A percentile compares a stretch with the other conserved stretches of the same genome.
phyloP scores from a whole-genome alignment of 164 flowering plant genomes.

The Aristolochia contorta region DNA sequence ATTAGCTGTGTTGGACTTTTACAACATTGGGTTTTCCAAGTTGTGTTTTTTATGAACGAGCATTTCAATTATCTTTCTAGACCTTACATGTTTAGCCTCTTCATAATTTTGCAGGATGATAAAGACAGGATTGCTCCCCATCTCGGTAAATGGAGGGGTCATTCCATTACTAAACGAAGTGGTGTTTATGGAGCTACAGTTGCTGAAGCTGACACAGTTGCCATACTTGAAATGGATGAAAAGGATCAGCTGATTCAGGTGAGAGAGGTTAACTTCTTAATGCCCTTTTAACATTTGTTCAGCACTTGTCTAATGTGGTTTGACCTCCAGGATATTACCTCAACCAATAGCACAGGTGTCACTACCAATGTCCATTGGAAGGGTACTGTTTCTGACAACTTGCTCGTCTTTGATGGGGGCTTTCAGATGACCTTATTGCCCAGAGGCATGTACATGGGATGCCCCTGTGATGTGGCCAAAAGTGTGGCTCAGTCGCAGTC shows the following conservation, averaged over 20 bases:
- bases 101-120: constrained; percentile 7
- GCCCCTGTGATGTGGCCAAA: constrained; percentile 58
- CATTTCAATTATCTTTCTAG: not conserved
- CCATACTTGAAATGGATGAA: constrained; percentile 55
- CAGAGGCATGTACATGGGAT: constrained; percentile 90
- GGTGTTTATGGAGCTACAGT: constrained; percentile 94
- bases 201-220: constrained; percentile 60
- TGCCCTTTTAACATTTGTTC: too few species aligned
- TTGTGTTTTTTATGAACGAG: not conserved
- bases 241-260: constrained; percentile 79
- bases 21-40: not conserved
- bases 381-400: constrained; percentile 43
- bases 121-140: constrained; percentile 43
- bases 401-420: constrained; percentile 62
- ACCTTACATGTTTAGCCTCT: not conserved
- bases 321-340: constrained; percentile 43
- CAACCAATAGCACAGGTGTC: constrained; percentile 32
- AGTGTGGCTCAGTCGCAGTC: constrained; percentile 55
- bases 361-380: constrained; percentile 71
- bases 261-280: not conserved
- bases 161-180: constrained; percentile 77
- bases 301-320: constrained; percentile 8
- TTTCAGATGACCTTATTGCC: constrained; percentile 72
- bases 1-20: not conserved
- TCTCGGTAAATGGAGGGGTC: constrained; percentile 88